These are phyloP conservation scores for Phoenix dactylifera DNA, from an alignment of 176 grass and related monocot species.

Conservation along the genomic window DNA sequence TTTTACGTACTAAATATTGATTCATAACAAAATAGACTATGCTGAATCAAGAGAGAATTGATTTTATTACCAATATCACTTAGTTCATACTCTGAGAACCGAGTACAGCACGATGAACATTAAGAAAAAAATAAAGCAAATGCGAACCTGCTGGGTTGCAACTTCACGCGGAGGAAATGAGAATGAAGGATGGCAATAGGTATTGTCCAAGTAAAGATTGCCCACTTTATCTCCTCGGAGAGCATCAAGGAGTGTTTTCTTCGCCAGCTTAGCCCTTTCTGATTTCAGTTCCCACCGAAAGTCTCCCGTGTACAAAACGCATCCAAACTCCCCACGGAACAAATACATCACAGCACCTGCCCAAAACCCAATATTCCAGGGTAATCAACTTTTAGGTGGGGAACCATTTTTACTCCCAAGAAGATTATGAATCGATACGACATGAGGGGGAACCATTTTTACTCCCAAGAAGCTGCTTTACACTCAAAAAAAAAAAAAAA, in stretches of 20 bases:
- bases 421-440: too few relatives aligned
- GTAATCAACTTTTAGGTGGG: too few relatives aligned
- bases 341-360: constrained; percentile 81
- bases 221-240: constrained; percentile 53
- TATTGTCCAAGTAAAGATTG: constrained; percentile 74
- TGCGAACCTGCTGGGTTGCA: constrained; percentile 50
- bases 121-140: not conserved
- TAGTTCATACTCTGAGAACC: too few relatives aligned
- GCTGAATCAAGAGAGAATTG: too few relatives aligned
- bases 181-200: constrained; percentile 74
- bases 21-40: too few relatives aligned
- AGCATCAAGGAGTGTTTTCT: constrained; percentile 51
- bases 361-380: not conserved
- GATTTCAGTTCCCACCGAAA: constrained; percentile 66
- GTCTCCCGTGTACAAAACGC: constrained; percentile 66
- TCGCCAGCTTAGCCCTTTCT: constrained; percentile 40
- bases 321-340: constrained; percentile 75
- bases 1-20: too few relatives aligned
- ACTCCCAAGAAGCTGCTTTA: too few relatives aligned
- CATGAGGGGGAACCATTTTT: too few relatives aligned
- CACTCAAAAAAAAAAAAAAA: too few relatives aligned
- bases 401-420: too few relatives aligned
- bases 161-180: constrained; percentile 65
- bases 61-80: too few relatives aligned
- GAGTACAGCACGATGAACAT: too few relatives aligned